A percentile compares a stretch with the other conserved stretches of the same genome.
Conservation (phyloP, 1,284 basidiomycete species). For the Pseudozyma tsukubaensis region DNA sequence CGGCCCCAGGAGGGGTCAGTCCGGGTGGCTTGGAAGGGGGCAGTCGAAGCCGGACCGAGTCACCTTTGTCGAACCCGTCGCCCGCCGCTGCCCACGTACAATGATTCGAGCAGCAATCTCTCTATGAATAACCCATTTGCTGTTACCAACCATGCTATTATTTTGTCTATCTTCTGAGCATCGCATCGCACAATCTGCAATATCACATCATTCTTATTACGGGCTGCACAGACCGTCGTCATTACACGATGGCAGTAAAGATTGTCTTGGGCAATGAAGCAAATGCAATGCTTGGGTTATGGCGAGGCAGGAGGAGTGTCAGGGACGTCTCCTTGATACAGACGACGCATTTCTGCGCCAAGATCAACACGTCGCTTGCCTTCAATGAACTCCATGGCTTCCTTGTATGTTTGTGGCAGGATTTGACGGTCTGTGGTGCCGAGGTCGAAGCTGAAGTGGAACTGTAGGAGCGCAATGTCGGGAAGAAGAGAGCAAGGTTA, state of each 20-base stretch:
- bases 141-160: no score
- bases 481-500: neutral
- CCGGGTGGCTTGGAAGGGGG: slow-evolving; percentile 18
- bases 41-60: slow-evolving; percentile 30
- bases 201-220: no score
- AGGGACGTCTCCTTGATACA: slow-evolving; percentile 30
- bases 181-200: no score
- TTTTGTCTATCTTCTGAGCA: no score
- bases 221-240: no score
- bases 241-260: neutral
- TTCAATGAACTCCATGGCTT: slow-evolving; percentile 64
- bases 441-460: slow-evolving; percentile 62
- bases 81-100: slow-evolving; percentile 12
- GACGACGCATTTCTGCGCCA: slow-evolving; percentile 54
- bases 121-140: no score
- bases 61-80: slow-evolving; percentile 24
- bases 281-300: neutral
- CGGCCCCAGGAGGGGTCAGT: slow-evolving; percentile 10
- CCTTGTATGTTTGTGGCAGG: slow-evolving; percentile 53
- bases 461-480: slow-evolving; percentile 18
- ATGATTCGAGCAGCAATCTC: slow-evolving; percentile 1
- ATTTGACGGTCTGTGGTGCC: slow-evolving; percentile 40
- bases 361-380: slow-evolving; percentile 56
- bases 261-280: neutral
- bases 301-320: slow-evolving; percentile 1